phyloP scores from a whole-genome alignment of 768 basidiomycete species.

The Lentinula edodes region DNA sequence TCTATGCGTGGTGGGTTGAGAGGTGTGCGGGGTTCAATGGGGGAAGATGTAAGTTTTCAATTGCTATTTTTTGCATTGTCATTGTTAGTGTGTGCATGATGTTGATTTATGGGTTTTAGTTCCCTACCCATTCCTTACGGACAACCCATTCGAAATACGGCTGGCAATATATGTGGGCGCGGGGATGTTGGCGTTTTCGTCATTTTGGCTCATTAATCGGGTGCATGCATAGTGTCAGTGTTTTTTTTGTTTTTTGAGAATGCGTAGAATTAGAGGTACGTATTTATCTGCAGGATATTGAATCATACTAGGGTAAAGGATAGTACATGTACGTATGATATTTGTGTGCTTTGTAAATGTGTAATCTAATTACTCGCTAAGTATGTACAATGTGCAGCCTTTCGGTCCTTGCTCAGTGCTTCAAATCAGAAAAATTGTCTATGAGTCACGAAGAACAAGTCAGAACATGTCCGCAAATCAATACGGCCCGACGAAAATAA shows the following conservation, averaged over 20 bases:
- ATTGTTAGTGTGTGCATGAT: neutral
- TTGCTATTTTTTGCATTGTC: neutral
- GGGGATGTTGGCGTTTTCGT: conserved; percentile 43
- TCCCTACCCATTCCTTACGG: conserved; percentile 80
- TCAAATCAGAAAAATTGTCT: neutral
- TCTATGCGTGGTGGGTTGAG: conserved; percentile 66
- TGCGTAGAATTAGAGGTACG: too few species aligned
- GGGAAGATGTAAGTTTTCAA: conserved; percentile 41
- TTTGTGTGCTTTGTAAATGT: too few species aligned
- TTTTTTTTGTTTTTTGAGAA: too few species aligned
- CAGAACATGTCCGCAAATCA: neutral
- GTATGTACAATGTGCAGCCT: too few species aligned
- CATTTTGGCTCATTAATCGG: conserved; percentile 55
- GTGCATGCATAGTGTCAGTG: conserved; percentile 30
- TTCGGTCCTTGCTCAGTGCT: too few species aligned
- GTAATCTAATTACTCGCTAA: too few species aligned
- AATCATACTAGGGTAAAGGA: too few species aligned
- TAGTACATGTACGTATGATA: too few species aligned
- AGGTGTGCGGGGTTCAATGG: conserved; percentile 58
- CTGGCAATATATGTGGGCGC: conserved; percentile 55
- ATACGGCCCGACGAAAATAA: neutral
- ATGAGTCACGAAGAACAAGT: neutral
- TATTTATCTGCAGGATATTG: too few species aligned
- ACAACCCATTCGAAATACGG: conserved; percentile 46
- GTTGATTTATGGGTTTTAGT: conserved; percentile 31